Evolutionary conservation across 345 rosid genomes (phyloP).

Genomic region (Lepidium sativum): DNA sequence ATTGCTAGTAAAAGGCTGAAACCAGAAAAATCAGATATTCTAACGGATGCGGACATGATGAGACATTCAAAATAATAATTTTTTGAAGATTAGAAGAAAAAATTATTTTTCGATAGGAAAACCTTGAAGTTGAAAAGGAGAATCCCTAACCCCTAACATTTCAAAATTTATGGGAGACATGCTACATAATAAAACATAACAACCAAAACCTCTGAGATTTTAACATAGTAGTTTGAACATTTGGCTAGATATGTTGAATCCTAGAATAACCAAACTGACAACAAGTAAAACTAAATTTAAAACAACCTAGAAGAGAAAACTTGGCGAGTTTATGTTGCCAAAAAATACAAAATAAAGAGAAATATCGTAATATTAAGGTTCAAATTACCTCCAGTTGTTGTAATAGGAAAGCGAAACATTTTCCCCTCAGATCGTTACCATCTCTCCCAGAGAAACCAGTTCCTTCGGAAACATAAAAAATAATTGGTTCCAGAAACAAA

Average conservation of each 20-base stretch:
- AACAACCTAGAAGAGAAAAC: background rate
- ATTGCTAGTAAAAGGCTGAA: constrained; percentile 34
- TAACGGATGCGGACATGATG: background rate
- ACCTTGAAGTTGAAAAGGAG: background rate
- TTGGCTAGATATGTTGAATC: background rate
- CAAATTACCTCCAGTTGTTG: constrained; percentile 48
- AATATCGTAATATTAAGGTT: background rate
- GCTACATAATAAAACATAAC: background rate
- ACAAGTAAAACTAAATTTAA: background rate
- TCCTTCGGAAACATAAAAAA: constrained; percentile 34
- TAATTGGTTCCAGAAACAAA: background rate
- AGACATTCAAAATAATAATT: background rate
- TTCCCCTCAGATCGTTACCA: constrained; percentile 49
- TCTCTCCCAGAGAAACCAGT: constrained; percentile 64
- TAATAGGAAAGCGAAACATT: constrained; percentile 57
- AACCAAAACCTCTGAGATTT: background rate
- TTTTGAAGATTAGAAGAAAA: background rate
- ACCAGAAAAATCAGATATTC: constrained; percentile 3
- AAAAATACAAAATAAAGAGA: background rate
- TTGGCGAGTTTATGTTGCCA: background rate
- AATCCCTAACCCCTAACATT: background rate
- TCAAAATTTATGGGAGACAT: background rate
- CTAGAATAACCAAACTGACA: background rate
- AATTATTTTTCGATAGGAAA: background rate
- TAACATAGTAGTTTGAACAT: background rate